Evolutionary conservation across 331 rosid species (phyloP).

Genomic region (Rhamnella rubrinervis): DNA sequence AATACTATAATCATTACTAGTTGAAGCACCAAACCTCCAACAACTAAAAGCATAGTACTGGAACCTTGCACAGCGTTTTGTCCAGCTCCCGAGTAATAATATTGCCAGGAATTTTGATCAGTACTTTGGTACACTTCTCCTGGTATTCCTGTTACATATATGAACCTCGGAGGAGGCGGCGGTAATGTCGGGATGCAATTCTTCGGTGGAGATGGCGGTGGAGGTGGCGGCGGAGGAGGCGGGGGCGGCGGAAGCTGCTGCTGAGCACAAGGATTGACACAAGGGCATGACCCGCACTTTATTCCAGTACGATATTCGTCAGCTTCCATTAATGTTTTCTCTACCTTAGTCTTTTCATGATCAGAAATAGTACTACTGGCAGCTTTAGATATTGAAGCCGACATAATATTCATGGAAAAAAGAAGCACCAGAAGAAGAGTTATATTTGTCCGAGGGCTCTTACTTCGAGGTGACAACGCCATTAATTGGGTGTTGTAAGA

Average conservation of each 20-base stretch:
- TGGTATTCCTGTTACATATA: constrained; percentile 34
- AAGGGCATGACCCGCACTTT: constrained; percentile 44
- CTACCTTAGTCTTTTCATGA: not conserved
- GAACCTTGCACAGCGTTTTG: constrained; percentile 3
- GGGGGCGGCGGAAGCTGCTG: constrained; percentile 25
- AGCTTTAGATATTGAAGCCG: not conserved
- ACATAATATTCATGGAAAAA: not conserved
- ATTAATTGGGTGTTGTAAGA: constrained; percentile 1
- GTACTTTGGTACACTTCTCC: constrained; percentile 23
- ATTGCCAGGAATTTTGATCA: constrained; percentile 18
- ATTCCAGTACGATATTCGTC: constrained; percentile 4
- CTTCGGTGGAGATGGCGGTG: constrained; percentile 13
- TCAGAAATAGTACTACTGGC: not conserved
- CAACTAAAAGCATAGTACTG: not conserved
- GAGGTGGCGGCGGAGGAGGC: constrained; percentile 34
- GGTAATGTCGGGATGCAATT: constrained; percentile 30
- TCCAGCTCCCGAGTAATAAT: constrained; percentile 8
- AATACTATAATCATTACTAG: not conserved
- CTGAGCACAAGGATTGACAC: constrained; percentile 31
- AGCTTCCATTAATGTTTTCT: not conserved
- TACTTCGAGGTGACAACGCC: constrained; percentile 2
- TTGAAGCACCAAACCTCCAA: not conserved
- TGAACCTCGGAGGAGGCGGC: constrained; percentile 61
- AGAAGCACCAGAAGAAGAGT: not conserved
- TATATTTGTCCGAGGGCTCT: not conserved